Evolutionary conservation across 2,329 filamentous ascomycete genomes (phyloP).

Genomic region (Fulvia fulva): DNA sequence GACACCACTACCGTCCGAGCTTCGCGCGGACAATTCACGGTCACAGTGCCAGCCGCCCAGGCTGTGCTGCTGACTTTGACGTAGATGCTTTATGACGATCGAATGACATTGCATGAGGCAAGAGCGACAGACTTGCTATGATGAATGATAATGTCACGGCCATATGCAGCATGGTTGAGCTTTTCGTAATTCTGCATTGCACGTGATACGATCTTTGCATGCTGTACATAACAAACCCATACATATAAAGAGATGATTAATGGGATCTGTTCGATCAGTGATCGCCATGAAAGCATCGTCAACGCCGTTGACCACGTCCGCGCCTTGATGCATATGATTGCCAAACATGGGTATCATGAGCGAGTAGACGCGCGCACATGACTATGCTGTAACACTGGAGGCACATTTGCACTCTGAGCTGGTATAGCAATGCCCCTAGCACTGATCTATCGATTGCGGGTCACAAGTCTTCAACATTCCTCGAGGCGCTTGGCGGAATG

Average conservation of each 20-base stretch:
- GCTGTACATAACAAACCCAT: neutral
- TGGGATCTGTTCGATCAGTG: too few species aligned
- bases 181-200: neutral
- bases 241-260: neutral
- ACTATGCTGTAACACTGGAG: too few species aligned
- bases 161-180: neutral
- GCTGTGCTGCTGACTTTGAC: conserved; percentile 13
- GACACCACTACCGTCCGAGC: conserved; percentile 1
- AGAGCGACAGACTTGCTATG: neutral
- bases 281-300: too few species aligned
- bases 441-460: too few species aligned
- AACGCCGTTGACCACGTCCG: too few species aligned
- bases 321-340: neutral
- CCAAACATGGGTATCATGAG: neutral
- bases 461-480: too few species aligned
- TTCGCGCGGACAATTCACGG: conserved; percentile 1
- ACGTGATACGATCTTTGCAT: neutral
- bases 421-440: too few species aligned
- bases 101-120: neutral
- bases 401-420: too few species aligned
- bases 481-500: too few species aligned
- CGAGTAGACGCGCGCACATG: too few species aligned
- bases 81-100: neutral
- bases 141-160: neutral
- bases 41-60: conserved; percentile 6